A percentile compares a stretch with the other conserved stretches of the same genome.
Evolutionary conservation across 73 alveolate species (phyloP).

Genomic region (Tetrahymena elliotti): DNA sequence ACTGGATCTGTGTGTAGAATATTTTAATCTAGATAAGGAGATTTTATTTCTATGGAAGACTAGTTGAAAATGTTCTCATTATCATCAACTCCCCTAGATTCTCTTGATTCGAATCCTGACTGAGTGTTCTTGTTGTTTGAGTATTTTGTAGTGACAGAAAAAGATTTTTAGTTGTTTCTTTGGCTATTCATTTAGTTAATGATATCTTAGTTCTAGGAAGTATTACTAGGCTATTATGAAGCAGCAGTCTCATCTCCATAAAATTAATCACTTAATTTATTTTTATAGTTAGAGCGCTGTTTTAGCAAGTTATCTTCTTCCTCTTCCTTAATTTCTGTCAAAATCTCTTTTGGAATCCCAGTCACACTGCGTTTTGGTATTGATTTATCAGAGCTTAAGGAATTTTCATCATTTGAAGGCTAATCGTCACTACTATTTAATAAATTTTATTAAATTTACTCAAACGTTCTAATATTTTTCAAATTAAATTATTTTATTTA

Average conservation of each 20-base stretch:
- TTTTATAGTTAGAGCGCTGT: neutral
- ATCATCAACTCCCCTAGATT: neutral
- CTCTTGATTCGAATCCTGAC: neutral
- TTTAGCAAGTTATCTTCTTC: neutral
- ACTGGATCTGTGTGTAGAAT: neutral
- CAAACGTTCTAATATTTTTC: neutral
- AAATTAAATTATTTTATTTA: too few species aligned
- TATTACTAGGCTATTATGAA: neutral
- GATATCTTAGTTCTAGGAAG: neutral
- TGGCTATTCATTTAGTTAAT: neutral
- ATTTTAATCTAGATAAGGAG: neutral
- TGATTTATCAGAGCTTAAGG: neutral
- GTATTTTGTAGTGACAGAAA: neutral
- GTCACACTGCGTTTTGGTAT: neutral
- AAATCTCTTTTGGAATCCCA: neutral
- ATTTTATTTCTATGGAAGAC: neutral
- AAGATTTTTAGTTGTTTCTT: neutral
- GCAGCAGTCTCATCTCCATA: neutral
- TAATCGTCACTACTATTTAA: neutral
- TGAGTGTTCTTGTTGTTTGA: neutral
- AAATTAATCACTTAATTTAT: neutral
- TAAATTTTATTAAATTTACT: neutral
- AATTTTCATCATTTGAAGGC: neutral
- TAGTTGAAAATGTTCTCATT: neutral
- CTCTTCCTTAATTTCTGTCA: neutral